phyloP scores from a whole-genome alignment of 139 green algal genomes.

The Coelastrella sp. region DNA sequence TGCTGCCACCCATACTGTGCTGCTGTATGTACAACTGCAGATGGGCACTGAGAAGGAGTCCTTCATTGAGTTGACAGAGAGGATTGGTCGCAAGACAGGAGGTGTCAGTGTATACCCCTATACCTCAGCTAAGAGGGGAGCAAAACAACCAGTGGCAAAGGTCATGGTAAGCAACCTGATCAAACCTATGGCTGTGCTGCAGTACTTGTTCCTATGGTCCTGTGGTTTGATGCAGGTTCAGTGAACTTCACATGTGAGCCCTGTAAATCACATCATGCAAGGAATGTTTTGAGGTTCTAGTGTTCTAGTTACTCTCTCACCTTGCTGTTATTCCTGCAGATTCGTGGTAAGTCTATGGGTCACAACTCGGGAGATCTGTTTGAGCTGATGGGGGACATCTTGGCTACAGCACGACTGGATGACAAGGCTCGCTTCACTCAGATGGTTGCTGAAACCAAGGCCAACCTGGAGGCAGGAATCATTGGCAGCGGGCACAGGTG shows the following conservation, averaged over 20 bases:
- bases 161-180: conserved; percentile 70
- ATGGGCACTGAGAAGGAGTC: conserved; percentile 70
- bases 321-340: conserved; percentile 33
- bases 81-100: conserved; percentile 97
- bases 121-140: conserved; percentile 66
- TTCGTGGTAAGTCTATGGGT: conserved; percentile 93
- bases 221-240: too few relatives aligned
- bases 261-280: too few relatives aligned
- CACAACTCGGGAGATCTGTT: conserved; percentile 91
- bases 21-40: not conserved
- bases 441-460: conserved; percentile 97
- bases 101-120: conserved; percentile 93
- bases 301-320: too few relatives aligned
- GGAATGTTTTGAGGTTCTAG: too few relatives aligned
- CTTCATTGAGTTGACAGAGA: conserved; percentile 96
- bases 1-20: not conserved
- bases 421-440: conserved; percentile 94
- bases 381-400: conserved; percentile 87
- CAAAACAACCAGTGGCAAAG: conserved; percentile 78
- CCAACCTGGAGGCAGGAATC: conserved; percentile 82
- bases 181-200: not conserved
- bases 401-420: conserved; percentile 86
- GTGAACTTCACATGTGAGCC: too few relatives aligned
- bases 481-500: conserved; percentile 80
- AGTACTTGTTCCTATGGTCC: too few relatives aligned